Base-by-base conservation (phyloP, 1,284 basidiomycete genomes). In the Phaffia rhodozyma region DNA sequence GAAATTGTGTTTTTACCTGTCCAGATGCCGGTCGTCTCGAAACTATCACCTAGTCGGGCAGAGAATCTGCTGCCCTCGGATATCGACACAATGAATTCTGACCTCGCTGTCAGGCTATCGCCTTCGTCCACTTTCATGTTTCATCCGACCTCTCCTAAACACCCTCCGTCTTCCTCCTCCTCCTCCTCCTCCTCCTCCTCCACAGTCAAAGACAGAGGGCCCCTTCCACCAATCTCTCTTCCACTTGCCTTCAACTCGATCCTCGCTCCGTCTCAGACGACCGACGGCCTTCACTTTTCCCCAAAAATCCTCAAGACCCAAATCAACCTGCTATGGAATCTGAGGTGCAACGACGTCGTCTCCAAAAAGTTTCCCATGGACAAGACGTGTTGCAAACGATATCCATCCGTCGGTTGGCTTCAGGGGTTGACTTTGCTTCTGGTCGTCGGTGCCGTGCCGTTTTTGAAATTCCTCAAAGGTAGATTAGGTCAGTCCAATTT, bases 11-110 rank as follows among this genome's bases (percentile, higher is more conserved):
- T 91, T 63, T 77, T 91, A 9, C 90, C 90, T 5, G 81, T 91
- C 27, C 75, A 89, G 32, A 78, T 89, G 21, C 88, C 90, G 5
- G 82, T 91, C n/a, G 83, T 86, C 70, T 80, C 83, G 53, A 78
- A 85, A 69, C 77, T 92, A 34, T 81, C 82, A 0, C 71, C 77
- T 1, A 82, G 85, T 47, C 81, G 88, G 66, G 82, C 83, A 7
- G 71, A 76, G 55, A 84, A 83, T 13, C 88, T 92, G 79, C 80
- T 81, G 59, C 79, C 82, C 30, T 80, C 84, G 29, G 87, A 91
- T 70, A 84, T 91, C 64, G 86, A 90, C 70, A 87, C 86, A 32
- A 90, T 92, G 87, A 91, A 92, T 73, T 84, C 86, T 3, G 86
- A 89, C 73, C 78, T 92, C 50, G 78, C 78, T 61, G 86, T 88